Percentiles rank a stretch among this genome's conserved stretches.
These are phyloP conservation scores for Solanum ossicruentum DNA, from an alignment of 257 asterid species.

Conservation along the genomic window DNA sequence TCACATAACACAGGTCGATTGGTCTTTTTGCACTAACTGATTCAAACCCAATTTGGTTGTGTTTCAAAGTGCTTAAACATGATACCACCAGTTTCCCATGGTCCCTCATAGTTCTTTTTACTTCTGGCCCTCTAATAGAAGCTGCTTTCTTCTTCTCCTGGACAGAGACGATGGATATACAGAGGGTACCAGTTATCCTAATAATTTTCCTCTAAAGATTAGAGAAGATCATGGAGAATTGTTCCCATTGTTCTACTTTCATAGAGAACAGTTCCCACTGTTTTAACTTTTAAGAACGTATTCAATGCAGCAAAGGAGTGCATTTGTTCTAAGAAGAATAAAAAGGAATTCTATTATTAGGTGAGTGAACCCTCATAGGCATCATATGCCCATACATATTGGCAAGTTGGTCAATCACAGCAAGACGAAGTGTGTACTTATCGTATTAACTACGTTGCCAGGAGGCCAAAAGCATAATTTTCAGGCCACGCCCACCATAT, in stretches of 20 bases:
- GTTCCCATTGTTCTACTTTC: not conserved
- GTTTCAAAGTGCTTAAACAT: conserved; percentile 91
- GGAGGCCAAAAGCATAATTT: not conserved
- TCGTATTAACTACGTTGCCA: not conserved
- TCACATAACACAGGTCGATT: conserved; percentile 86
- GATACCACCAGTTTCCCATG: conserved; percentile 86
- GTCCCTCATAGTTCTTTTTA: conserved; percentile 81
- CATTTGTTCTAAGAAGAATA: not conserved
- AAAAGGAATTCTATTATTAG: not conserved
- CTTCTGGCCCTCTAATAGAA: conserved; percentile 66
- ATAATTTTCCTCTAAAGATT: not conserved
- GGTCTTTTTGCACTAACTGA: conserved; percentile 81
- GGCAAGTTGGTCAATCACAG: not conserved
- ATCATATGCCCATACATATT: not conserved
- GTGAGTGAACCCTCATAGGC: not conserved
- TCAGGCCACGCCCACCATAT: not conserved
- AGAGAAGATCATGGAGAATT: not conserved
- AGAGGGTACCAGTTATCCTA: not conserved
- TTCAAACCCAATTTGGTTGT: conserved; percentile 84
- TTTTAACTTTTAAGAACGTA: not conserved
- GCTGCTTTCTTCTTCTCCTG: conserved; percentile 84
- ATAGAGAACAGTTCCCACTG: not conserved
- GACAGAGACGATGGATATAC: not conserved
- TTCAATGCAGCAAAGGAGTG: not conserved
- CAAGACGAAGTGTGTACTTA: not conserved